Conservation (phyloP, 1,284 basidiomycete species). For the Irpex sp. region DNA sequence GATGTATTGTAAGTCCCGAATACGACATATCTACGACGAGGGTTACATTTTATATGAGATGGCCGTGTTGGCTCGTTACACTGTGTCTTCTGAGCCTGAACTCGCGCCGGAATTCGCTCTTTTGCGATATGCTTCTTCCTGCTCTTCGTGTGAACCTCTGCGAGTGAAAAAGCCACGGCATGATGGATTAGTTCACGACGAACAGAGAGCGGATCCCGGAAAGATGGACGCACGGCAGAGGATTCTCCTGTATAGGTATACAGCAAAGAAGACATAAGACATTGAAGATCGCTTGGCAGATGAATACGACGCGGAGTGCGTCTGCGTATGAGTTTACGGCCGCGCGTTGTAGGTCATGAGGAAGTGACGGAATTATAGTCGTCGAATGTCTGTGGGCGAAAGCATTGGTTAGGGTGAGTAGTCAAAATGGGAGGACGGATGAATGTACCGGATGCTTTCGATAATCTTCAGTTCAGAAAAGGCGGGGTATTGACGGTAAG, state of each 20-base stretch:
- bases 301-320: constrained; percentile 89
- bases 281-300: constrained; percentile 76
- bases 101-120: constrained; percentile 28
- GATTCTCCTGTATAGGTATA: constrained; percentile 81
- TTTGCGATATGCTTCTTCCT: constrained; percentile 61
- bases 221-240: constrained; percentile 67
- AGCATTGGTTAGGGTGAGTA: neutral
- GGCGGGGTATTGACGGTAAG: constrained; percentile 12
- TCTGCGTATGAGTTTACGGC: constrained; percentile 88
- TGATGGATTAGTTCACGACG: constrained; percentile 11
- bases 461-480: constrained; percentile 75
- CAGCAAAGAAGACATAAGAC: constrained; percentile 71
- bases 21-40: neutral
- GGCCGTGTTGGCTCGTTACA: neutral
- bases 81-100: constrained; percentile 25
- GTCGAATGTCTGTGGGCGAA: constrained; percentile 75
- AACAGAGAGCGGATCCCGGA: neutral
- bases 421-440: constrained; percentile 3
- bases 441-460: constrained; percentile 69
- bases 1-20: neutral
- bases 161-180: constrained; percentile 18
- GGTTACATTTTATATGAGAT: constrained; percentile 6
- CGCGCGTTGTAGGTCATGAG: constrained; percentile 65
- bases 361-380: constrained; percentile 79
- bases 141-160: constrained; percentile 72